A percentile compares a stretch with the other conserved stretches of the same genome.
These are phyloP conservation scores for Russula olivacea DNA, from an alignment of 768 basidiomycete species.

Conservation along the genomic window DNA sequence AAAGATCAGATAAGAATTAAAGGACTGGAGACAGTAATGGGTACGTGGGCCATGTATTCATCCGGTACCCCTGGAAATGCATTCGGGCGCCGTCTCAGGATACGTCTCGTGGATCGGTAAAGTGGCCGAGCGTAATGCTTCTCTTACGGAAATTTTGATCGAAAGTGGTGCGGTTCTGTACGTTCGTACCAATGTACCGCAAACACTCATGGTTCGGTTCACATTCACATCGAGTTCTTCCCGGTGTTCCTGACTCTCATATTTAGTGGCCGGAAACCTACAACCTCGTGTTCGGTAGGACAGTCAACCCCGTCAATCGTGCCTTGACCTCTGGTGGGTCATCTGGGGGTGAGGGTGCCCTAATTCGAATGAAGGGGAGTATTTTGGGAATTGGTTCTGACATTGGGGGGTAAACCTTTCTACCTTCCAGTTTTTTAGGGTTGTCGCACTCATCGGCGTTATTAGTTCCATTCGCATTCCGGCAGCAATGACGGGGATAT, in stretches of 20 bases:
- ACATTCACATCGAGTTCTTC: background rate
- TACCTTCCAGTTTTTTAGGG: background rate
- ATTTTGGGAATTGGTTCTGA: slow-evolving; percentile 70
- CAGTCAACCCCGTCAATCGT: slow-evolving; percentile 69
- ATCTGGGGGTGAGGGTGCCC: slow-evolving; percentile 80
- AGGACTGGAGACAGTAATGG: slow-evolving; percentile 56
- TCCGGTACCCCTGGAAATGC: background rate
- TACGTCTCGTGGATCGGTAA: slow-evolving; percentile 52
- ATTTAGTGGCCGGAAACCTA: slow-evolving; percentile 68
- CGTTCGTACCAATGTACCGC: slow-evolving; percentile 51
- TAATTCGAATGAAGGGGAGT: slow-evolving; percentile 51
- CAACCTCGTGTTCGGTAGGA: slow-evolving; percentile 76
- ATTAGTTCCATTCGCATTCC: slow-evolving; percentile 70
- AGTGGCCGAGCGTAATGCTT: slow-evolving; percentile 42
- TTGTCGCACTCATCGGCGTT: background rate
- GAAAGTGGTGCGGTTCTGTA: slow-evolving; percentile 55
- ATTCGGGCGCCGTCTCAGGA: slow-evolving; percentile 31
- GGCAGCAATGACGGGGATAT: slow-evolving; percentile 58
- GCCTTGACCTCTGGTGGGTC: slow-evolving; percentile 72
- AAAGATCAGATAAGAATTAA: slow-evolving; percentile 52
- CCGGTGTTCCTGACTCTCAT: background rate
- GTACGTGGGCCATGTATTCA: slow-evolving; percentile 30
- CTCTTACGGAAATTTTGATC: slow-evolving; percentile 47
- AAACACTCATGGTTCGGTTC: slow-evolving; percentile 44
- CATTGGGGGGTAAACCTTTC: slow-evolving; percentile 55